phyloP scores from a whole-genome alignment of 495 filamentous ascomycete genomes.

The Xylaria grammica region DNA sequence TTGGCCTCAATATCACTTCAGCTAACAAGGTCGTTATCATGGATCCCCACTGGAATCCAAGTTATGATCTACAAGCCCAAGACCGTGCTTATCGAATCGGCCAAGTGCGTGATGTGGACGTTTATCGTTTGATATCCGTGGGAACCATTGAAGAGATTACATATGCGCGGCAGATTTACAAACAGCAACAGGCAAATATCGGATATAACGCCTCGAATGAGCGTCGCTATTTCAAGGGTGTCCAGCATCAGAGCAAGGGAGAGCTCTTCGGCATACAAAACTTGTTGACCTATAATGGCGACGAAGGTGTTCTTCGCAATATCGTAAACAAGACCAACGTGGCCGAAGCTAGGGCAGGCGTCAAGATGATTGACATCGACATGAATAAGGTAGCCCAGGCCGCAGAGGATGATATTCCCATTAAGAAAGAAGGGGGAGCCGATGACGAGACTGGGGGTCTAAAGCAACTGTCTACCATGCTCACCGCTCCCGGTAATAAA shows the following conservation, averaged over 20 bases:
- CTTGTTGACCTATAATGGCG: slow-evolving; percentile 80
- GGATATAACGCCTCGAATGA: slow-evolving; percentile 93
- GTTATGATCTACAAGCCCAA: slow-evolving; percentile 92
- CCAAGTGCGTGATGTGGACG: slow-evolving; percentile 90
- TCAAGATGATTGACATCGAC: slow-evolving; percentile 77
- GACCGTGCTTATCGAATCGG: slow-evolving; percentile 97
- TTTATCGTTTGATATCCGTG: slow-evolving; percentile 89
- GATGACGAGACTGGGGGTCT: slow-evolving; percentile 68
- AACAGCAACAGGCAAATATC: slow-evolving; percentile 98
- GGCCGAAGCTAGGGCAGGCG: slow-evolving; percentile 86
- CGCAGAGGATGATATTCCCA: slow-evolving; percentile 44
- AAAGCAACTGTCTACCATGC: slow-evolving; percentile 74
- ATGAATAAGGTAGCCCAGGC: slow-evolving; percentile 65
- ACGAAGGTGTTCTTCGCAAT: slow-evolving; percentile 81
- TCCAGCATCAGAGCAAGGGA: slow-evolving; percentile 86
- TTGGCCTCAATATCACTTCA: slow-evolving; percentile 91
- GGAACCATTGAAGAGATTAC: slow-evolving; percentile 98
- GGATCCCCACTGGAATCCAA: slow-evolving; percentile 97
- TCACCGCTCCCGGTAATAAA: slow-evolving; percentile 56
- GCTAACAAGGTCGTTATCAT: slow-evolving; percentile 98
- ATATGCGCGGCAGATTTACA: slow-evolving; percentile 97
- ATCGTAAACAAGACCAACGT: slow-evolving; percentile 99
- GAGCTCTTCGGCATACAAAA: slow-evolving; percentile 94
- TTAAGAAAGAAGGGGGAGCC: slow-evolving; percentile 51
- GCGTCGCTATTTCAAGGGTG: slow-evolving; percentile 93